Evolutionary conservation across 1,139 yeast genomes (phyloP), one percentile per base, ranked within the genome.

Genomic region (Saccharomycopsis hybrid): DNA sequence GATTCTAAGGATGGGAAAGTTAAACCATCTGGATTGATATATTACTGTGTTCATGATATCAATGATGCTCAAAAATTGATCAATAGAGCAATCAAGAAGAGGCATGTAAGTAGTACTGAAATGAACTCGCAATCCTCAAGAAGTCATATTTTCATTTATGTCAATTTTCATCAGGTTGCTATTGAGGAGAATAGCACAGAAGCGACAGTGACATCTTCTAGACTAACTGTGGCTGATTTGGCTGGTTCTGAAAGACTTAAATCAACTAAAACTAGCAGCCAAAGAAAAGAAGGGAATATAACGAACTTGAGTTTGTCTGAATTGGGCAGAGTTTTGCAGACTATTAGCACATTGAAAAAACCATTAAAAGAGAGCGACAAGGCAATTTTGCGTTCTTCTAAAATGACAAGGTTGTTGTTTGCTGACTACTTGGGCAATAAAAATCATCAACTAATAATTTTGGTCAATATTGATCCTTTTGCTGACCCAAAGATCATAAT

Each of bases 191-290:
- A n/a, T 27, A 37, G 44, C 8, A 33, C 29, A 27, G 43, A 45
- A 25, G 41, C 30, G 2, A 38, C 31, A 4, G 43, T 59, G 2
- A 56, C 48, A 24, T 58, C 61, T 1, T 58, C 70, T 5, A 61
- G 73, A 50, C 59, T 76, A 39, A 71, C 75, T 0, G 60, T 76
- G 45, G 77, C 74, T 1, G 80, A 76, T 55, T 58, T 76, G 33
- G 79, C 80, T 0, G 80, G 80, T 1, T 66, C 76, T 5, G 80
- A 76, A 58, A 65, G 79, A 55, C 64, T 73, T 32, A 71, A 72
- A 51, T 66, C 67, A 52, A 71, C 77, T 0, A 32, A n/a, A 2
- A 64, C 65, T 7, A 77, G 77, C 2, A 59, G 61, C 32, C 66
- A 71, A 28, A 61, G 72, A 42, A 69, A 65, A 48, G 80, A 76